Base-by-base conservation (phyloP, 2,329 filamentous ascomycete genomes). In the Xylariomycetidae sp. region DNA sequence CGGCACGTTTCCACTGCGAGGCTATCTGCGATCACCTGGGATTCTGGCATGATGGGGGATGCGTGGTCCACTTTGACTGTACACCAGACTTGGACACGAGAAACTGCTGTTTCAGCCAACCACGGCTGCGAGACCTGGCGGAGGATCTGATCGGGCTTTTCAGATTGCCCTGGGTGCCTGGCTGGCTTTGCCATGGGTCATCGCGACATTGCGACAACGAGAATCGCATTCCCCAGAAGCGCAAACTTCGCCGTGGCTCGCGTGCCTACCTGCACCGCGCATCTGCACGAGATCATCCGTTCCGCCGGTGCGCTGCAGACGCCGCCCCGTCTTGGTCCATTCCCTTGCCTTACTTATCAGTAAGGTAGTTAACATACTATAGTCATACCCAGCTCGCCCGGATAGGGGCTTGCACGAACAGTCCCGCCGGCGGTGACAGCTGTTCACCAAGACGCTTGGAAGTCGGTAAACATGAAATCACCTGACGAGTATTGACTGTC, bases 61-160 rank as follows among this genome's bases (percentile, higher is more conserved):
- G 39, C 38, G 37, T 24, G 47, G 36, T 40, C 48, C 45, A 49
- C 48, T 43, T 43, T 25, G 39, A 40, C 44, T 47, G 42, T 28
- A 42, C 39, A 40, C 58, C 59, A 61, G 59, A 58, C 58, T 56
- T 57, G 61, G 59, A 64, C 60, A 64, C 61, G 61, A 64, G 61
- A 63, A 63, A 61, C 56, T 44, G 48, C 37, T 53, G 58, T 61
- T 62, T 62, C 56, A 61, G 53, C 56, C 53, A 60, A 58, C 54
- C 53, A 54, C 38, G 47, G 43, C 39, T 37, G 44, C 40, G 22
- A 39, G 31, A 35, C 36, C 36, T 29, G 35, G 39, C 29, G 14
- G 37, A 27, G 35, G 22, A 34, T 37, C 37, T 47, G 43, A 46
- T 50, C 50, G 43, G 37, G 39, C 39, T 44, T 45, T 40, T 39